Conservation (phyloP, 768 basidiomycete genomes). For the Chalciporus pseudorubinellus region DNA sequence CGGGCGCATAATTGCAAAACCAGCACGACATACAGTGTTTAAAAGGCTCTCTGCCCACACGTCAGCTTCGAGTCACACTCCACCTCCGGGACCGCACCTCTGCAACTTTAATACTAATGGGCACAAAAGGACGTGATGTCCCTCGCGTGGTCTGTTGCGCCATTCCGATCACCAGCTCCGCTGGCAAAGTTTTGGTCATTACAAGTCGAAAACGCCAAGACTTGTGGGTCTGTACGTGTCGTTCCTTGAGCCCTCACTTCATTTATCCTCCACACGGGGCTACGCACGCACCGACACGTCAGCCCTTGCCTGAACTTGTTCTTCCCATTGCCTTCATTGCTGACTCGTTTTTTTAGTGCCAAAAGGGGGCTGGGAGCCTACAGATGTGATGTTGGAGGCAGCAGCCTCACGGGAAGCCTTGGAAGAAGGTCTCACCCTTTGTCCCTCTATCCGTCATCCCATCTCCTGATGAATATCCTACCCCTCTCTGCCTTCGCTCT, state of each 20-base stretch:
- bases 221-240: constrained; percentile 83
- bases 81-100: constrained; percentile 1
- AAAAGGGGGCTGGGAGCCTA: constrained; percentile 89
- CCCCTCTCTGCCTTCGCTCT: constrained; percentile 33
- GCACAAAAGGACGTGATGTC: constrained; percentile 71
- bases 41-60: not conserved
- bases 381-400: constrained; percentile 78
- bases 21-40: not conserved
- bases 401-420: constrained; percentile 89
- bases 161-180: constrained; percentile 73
- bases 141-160: constrained; percentile 91
- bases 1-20: constrained; percentile 3
- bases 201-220: constrained; percentile 82
- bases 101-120: constrained; percentile 33
- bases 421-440: constrained; percentile 94
- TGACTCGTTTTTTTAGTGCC: constrained; percentile 54
- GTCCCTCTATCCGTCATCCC: constrained; percentile 70
- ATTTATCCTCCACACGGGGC: not conserved
- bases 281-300: constrained; percentile 1
- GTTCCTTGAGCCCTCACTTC: constrained; percentile 5
- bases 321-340: not conserved
- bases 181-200: constrained; percentile 77
- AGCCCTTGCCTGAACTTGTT: not conserved
- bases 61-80: constrained; percentile 1
- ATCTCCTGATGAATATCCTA: constrained; percentile 62